Evolutionary conservation across 441 rosid species (phyloP).

Genomic region (Gossypium davidsonii): DNA sequence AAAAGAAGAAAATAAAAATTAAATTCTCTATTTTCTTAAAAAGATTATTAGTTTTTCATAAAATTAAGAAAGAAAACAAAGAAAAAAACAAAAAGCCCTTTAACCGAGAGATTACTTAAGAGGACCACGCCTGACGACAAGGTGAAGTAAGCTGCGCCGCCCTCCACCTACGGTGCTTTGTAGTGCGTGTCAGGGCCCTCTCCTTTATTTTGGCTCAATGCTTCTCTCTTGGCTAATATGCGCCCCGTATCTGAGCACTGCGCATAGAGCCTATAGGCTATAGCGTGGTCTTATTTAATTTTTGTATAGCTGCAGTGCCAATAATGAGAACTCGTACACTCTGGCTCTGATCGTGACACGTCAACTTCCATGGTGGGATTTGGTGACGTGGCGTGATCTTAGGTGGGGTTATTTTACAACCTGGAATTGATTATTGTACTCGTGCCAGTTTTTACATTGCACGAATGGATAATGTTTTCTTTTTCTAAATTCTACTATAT

Average conservation of each 20-base stretch:
- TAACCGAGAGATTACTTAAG: conserved; percentile 23
- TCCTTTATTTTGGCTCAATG: background rate
- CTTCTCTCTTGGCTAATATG: background rate
- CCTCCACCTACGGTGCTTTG: conserved; percentile 13
- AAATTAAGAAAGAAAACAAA: background rate
- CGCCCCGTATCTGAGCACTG: background rate
- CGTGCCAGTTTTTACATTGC: background rate
- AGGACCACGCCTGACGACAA: conserved; percentile 23
- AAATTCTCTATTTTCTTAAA: background rate
- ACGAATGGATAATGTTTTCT: background rate
- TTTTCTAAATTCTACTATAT: too few species aligned
- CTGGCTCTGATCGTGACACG: background rate
- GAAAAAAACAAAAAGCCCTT: conserved; percentile 12
- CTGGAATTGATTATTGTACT: background rate
- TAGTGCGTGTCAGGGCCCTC: background rate
- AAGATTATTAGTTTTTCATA: background rate
- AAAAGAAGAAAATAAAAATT: background rate
- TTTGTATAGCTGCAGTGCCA: background rate
- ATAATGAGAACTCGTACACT: background rate
- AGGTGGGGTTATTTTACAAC: background rate
- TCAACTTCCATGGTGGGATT: background rate
- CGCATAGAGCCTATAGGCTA: background rate
- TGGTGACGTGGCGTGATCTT: conserved; percentile 3
- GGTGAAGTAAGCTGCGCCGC: conserved; percentile 28
- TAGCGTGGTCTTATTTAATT: background rate